Evolutionary conservation across 2,329 filamentous ascomycete genomes (phyloP), one percentile per base, ranked within the genome.

Genomic region (Claviceps digitariae): DNA sequence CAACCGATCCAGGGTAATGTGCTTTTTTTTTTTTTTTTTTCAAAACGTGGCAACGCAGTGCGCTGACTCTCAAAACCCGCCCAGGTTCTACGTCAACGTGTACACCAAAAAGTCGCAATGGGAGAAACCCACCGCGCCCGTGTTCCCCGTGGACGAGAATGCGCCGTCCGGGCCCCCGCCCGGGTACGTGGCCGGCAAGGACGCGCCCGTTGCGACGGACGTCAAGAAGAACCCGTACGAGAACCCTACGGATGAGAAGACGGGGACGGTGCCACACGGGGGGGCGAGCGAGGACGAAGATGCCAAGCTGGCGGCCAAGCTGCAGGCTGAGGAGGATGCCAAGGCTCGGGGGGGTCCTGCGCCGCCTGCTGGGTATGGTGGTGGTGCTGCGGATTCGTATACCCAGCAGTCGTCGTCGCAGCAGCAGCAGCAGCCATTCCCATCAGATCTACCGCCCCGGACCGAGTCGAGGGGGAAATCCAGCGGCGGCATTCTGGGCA

Each of bases 81-180:
- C 17, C 52, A 89, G 85, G 84, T 95, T 93, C 78, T 96, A 87
- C 72, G 86, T 95, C 56, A 93, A 96, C 72, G 80, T 86, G 56
- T 80, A 83, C 68, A 95, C 90, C 58, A 93, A 93, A 63, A 78
- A 86, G 65, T 95, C 90, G 5, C 86, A 91, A 76, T 96, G 90
- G 90, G 86, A 95, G 4, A 84, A 81, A 60, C 90, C 90, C 20
- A 87, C 82, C 40, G 76, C 76, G 52, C 83, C 86, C 45, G 81
- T 82, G 51, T 78, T 79, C 58, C 74, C 78, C 17, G 68, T 75
- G 8, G 67, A 65, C 29, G 67, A 64, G 29, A 60, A 64, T 47
- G 65, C 66, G 7, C 72, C 83, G 13, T 67, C 74, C 5, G 86
- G 81, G 40, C 76, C 84, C 3, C 87, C 87, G 13, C 85, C 86